phyloP scores from a whole-genome alignment of 345 rosid genomes.

The Salix viminalis region DNA sequence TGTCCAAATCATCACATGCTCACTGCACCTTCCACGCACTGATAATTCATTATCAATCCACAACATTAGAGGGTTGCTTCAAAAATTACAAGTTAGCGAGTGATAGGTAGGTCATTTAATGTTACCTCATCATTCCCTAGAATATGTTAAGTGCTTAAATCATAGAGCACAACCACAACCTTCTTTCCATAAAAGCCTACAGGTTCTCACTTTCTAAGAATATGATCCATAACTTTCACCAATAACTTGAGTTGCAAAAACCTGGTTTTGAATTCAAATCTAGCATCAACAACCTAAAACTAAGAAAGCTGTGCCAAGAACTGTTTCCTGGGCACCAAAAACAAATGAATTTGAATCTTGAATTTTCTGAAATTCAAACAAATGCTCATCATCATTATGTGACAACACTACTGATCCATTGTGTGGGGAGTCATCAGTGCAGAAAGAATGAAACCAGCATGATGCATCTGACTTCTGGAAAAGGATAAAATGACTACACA shows the following conservation, averaged over 20 bases:
- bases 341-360: background rate
- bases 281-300: background rate
- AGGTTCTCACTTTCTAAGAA: background rate
- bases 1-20: background rate
- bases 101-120: background rate
- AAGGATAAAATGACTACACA: constrained; percentile 2
- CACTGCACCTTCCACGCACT: background rate
- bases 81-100: background rate
- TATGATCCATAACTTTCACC: background rate
- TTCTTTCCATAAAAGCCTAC: background rate
- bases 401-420: background rate
- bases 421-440: background rate
- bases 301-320: background rate
- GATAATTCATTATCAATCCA: background rate
- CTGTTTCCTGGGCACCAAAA: background rate
- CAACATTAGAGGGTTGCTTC: background rate
- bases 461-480: background rate
- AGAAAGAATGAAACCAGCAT: background rate
- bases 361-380: background rate
- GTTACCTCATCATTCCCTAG: background rate
- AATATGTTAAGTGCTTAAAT: background rate
- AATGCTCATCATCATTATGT: constrained; percentile 6
- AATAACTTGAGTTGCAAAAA: background rate
- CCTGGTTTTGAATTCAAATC: background rate
- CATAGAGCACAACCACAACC: background rate